A percentile compares a stretch with the other conserved stretches of the same genome.
Evolutionary conservation across 2,329 filamentous ascomycete genomes (phyloP).

Genomic region (Cordyceps tenuipes): DNA sequence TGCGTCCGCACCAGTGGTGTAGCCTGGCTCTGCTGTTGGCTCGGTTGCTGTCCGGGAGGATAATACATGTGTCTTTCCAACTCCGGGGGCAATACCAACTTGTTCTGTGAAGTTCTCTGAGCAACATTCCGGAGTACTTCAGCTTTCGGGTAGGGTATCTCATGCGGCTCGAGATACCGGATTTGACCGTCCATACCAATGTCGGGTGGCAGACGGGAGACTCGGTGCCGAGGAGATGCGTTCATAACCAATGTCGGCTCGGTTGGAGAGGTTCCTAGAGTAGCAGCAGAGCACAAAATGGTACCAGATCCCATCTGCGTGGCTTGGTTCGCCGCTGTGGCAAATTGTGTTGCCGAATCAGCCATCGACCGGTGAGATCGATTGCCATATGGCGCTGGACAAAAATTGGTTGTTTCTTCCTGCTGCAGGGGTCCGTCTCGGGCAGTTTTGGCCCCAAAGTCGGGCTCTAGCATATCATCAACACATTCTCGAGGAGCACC

Average conservation of each 20-base stretch:
- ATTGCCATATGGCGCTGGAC: background rate
- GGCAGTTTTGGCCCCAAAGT: background rate
- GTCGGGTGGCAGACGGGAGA: background rate
- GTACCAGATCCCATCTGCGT: background rate
- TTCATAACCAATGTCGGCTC: background rate
- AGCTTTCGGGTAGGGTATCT: background rate
- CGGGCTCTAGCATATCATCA: background rate
- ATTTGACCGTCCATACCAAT: background rate
- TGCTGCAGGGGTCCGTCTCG: background rate
- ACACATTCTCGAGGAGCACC: background rate
- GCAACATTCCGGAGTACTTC: background rate
- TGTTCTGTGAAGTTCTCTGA: background rate
- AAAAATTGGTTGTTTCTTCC: background rate
- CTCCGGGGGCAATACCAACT: background rate
- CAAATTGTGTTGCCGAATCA: background rate
- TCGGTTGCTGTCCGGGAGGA: background rate
- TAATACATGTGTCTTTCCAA: conserved; percentile 6
- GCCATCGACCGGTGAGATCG: background rate
- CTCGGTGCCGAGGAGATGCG: background rate
- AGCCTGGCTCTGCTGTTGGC: background rate
- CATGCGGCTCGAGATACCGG: conserved; percentile 1
- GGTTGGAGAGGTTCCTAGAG: background rate
- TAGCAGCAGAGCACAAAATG: background rate
- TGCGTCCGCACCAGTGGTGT: background rate
- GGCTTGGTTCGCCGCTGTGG: background rate